These are phyloP conservation scores for Boletus speciosus DNA, from an alignment of 768 basidiomycete genomes.

Conservation along the genomic window DNA sequence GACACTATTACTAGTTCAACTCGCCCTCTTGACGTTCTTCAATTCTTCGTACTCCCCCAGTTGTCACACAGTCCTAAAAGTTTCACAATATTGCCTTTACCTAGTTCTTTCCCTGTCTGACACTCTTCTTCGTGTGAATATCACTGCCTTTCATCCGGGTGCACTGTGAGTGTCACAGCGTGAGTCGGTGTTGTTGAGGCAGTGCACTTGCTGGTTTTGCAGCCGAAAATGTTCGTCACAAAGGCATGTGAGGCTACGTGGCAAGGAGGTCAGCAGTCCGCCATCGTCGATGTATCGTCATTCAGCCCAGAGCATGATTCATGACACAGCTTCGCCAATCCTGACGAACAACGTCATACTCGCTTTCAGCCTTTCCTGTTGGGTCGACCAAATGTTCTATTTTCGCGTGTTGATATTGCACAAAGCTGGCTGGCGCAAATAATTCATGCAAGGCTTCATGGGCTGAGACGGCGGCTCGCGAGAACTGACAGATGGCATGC, in stretches of 20 bases:
- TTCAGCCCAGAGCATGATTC: neutral
- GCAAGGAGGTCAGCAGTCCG: neutral
- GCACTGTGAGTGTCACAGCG: too few species aligned
- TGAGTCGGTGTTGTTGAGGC: neutral
- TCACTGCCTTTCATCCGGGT: too few species aligned
- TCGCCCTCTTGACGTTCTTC: too few species aligned
- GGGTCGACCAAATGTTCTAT: constrained; percentile 10
- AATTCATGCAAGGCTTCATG: too few species aligned
- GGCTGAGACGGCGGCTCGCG: too few species aligned
- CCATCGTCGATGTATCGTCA: neutral
- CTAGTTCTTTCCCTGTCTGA: too few species aligned
- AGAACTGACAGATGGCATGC: too few species aligned
- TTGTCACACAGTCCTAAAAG: too few species aligned
- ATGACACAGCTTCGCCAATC: constrained; percentile 10
- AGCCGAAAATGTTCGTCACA: neutral
- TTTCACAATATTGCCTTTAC: too few species aligned
- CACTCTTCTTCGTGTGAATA: too few species aligned
- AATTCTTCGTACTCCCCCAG: too few species aligned
- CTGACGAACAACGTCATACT: constrained; percentile 10
- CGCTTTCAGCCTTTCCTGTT: constrained; percentile 5
- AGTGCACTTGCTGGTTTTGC: neutral
- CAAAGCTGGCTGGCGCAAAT: constrained; percentile 1
- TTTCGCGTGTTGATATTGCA: constrained; percentile 10
- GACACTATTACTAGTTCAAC: too few species aligned
- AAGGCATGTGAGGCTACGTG: neutral